Percentiles rank a stretch among this genome's conserved stretches.
Evolutionary conservation across 306 rosid genomes (phyloP).

Genomic region (Gastrolobium villosum): DNA sequence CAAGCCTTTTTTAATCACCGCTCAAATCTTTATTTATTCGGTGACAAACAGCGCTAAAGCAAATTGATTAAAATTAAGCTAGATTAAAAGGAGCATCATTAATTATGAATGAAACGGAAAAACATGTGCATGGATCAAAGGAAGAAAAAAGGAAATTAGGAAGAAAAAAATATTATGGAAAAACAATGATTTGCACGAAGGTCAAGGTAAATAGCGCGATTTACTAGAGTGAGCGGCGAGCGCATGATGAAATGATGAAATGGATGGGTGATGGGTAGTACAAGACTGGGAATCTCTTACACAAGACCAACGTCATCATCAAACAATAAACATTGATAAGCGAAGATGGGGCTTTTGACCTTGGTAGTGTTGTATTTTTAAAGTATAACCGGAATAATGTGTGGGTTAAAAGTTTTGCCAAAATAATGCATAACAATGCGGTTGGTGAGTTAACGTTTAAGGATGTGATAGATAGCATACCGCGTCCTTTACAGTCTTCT

Average conservation of each 20-base stretch:
- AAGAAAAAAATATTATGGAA: not conserved
- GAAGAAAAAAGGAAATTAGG: not conserved
- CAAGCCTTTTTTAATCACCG: not conserved
- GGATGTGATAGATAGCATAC: no score
- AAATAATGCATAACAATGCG: no score
- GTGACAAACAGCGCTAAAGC: not conserved
- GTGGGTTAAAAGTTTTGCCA: no score
- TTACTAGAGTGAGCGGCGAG: not conserved
- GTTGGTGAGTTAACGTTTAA: no score
- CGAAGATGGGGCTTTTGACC: no score
- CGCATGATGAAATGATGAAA: constrained; percentile 21
- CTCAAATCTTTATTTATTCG: not conserved
- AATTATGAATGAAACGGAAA: not conserved
- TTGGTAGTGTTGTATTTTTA: no score
- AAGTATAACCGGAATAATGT: no score
- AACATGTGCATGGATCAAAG: not conserved
- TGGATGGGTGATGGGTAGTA: not conserved
- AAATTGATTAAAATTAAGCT: not conserved
- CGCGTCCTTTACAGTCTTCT: no score
- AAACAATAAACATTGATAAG: constrained; percentile 15
- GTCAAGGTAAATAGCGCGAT: constrained; percentile 22
- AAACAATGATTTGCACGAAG: constrained; percentile 38
- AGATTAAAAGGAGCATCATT: not conserved
- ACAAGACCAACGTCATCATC: constrained; percentile 49
- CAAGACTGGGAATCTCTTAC: constrained; percentile 47